These are phyloP conservation scores for Nasturtium officinale DNA, from an alignment of 345 rosid genomes.

Conservation along the genomic window DNA sequence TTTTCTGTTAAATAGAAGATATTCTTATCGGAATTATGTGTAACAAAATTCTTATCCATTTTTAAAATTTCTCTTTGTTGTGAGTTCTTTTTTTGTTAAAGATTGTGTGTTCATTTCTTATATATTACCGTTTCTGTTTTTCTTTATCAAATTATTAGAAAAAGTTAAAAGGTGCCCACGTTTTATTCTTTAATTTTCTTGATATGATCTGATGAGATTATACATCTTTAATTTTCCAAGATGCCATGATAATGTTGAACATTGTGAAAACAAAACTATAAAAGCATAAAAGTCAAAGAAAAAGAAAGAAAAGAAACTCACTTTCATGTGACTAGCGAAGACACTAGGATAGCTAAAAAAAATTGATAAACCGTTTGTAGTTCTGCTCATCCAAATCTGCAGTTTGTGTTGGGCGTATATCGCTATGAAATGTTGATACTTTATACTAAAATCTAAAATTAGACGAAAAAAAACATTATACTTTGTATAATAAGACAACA, in stretches of 20 bases:
- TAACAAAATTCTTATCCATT: background rate
- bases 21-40: background rate
- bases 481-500: no score
- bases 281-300: conserved; percentile 28
- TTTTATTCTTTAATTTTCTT: conserved; percentile 36
- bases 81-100: no score
- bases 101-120: background rate
- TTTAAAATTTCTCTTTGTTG: background rate
- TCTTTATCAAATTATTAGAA: conserved; percentile 21
- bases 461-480: no score
- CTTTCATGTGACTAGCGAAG: conserved; percentile 44
- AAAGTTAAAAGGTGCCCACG: conserved; percentile 31
- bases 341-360: background rate
- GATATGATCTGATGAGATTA: conserved; percentile 23
- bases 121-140: background rate
- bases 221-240: conserved; percentile 24
- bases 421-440: background rate
- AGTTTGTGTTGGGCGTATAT: background rate
- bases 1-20: no score
- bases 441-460: no score
- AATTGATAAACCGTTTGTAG: background rate
- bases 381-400: background rate
- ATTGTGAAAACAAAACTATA: conserved; percentile 9
- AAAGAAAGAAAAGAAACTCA: conserved; percentile 17
- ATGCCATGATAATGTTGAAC: conserved; percentile 9